Evolutionary conservation across 1,284 basidiomycete genomes (phyloP), one percentile per base, ranked within the genome.

Genomic region (Moniliella sp.): DNA sequence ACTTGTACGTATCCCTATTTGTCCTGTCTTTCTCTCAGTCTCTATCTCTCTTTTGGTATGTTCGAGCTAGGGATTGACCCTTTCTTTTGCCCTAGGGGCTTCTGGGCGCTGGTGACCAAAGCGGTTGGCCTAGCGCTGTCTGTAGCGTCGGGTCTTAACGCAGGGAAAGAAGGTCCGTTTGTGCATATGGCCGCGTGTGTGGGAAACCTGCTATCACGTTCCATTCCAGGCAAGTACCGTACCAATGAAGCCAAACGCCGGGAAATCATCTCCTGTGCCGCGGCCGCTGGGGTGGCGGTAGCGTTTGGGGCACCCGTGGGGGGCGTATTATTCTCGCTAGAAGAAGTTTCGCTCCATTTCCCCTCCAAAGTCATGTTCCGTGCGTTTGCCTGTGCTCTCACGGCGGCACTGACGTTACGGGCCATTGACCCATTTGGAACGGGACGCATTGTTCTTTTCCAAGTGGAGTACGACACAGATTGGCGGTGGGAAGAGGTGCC

Each of bases 131-230:
- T 32, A 7, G 25, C 31, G n/a, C 23, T 32, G 15, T 32, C 12
- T 7, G 39, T 40, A 8, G 40, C 35, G 18, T 36, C 34, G 25
- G 40, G 33, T 30, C 33, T 42, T 25, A 36, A 45, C 19, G 35
- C 38, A 3, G 31, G 39, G 43, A 88, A 91, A 66, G 88, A 93
- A 64, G 88, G 88, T 0, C 88, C 86, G 0, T 79, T 94, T 54
- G 86, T 94, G 1, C 88, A 94, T 57, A 91, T 97, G 39, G 82
- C 82, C 1, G 78, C 77, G 33, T 93, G 84, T 61, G 68, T 93
- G 28, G 86, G 83, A 13, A 97, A 94, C 57, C 91, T 97, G 40
- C 70, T 86, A 40, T 84, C 81, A 45, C 71, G 88, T 15, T 72
- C 76, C 48, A 77, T 81, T 48, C n/a, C n/a, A n/a, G 63, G 63